A percentile compares a stretch with the other conserved stretches of the same genome.
Evolutionary conservation across 495 filamentous ascomycete genomes (phyloP).

Genomic region (Penicillium steckii): DNA sequence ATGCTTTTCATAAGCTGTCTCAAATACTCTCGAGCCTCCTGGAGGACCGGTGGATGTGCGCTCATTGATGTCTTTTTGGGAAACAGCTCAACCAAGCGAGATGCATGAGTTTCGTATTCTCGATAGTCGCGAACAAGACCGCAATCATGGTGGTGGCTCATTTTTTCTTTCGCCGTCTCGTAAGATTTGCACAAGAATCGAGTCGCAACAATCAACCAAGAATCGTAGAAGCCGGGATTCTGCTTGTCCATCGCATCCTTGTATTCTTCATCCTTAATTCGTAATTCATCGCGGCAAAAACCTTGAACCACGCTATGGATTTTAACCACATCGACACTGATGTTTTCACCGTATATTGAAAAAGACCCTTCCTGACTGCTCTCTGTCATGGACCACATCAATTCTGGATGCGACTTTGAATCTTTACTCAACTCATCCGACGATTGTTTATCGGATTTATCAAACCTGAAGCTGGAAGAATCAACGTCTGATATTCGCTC

Average conservation of each 20-base stretch:
- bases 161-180: constrained; percentile 57
- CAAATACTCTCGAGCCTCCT: constrained; percentile 44
- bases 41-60: constrained; percentile 23
- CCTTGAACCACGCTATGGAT: constrained; percentile 79
- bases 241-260: constrained; percentile 20
- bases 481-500: constrained; percentile 49
- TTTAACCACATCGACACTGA: constrained; percentile 64
- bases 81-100: constrained; percentile 46
- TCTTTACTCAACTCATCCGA: constrained; percentile 22
- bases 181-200: constrained; percentile 63
- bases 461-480: constrained; percentile 42
- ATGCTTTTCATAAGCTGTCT: constrained; percentile 51
- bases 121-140: constrained; percentile 72
- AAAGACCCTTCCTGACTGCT: constrained; percentile 51
- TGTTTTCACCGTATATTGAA: constrained; percentile 44
- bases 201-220: constrained; percentile 63
- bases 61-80: constrained; percentile 38
- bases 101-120: constrained; percentile 67
- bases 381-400: constrained; percentile 38
- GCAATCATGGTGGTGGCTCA: constrained; percentile 50
- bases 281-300: constrained; percentile 70
- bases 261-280: constrained; percentile 51
- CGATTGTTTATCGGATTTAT: constrained; percentile 25
- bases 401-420: constrained; percentile 24
- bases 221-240: constrained; percentile 40